These are phyloP conservation scores for Exophiala phaeomuriformis DNA, from an alignment of 2,329 filamentous ascomycete genomes.

Conservation along the genomic window DNA sequence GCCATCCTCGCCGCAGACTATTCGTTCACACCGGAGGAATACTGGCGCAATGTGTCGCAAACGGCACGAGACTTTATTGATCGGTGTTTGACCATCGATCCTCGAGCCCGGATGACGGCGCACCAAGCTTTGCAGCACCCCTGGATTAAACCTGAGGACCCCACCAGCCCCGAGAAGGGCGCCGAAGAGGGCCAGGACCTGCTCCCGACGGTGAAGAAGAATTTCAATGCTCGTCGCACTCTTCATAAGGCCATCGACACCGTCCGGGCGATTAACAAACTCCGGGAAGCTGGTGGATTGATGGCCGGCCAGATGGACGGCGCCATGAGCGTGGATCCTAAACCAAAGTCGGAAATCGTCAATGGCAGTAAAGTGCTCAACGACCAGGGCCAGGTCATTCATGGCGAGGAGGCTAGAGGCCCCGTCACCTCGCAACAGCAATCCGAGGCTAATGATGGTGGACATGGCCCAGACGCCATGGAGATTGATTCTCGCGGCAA, in stretches of 20 bases:
- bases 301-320: slow-evolving; percentile 53
- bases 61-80: slow-evolving; percentile 87
- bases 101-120: slow-evolving; percentile 78
- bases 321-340: slow-evolving; percentile 50
- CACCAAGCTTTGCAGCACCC: slow-evolving; percentile 63
- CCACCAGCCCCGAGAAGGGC: slow-evolving; percentile 31
- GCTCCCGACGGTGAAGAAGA: slow-evolving; percentile 60
- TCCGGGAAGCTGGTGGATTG: slow-evolving; percentile 54
- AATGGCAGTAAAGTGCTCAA: slow-evolving; percentile 39
- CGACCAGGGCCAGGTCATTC: slow-evolving; percentile 29
- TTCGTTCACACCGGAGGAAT: slow-evolving; percentile 85
- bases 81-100: slow-evolving; percentile 84
- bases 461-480: slow-evolving; percentile 38
- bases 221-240: slow-evolving; percentile 60
- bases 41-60: slow-evolving; percentile 89
- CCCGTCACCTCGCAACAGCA: slow-evolving; percentile 10
- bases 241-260: slow-evolving; percentile 62
- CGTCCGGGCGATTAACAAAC: slow-evolving; percentile 60
- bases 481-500: slow-evolving; percentile 54
- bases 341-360: slow-evolving; percentile 42
- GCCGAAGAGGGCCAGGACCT: slow-evolving; percentile 45
- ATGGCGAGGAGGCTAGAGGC: slow-evolving; percentile 26
- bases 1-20: slow-evolving; percentile 96
- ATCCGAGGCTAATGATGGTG: slow-evolving; percentile 29
- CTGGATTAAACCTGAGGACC: slow-evolving; percentile 54